phyloP scores from a whole-genome alignment of 163 green algal genomes.

The Smithsoniella earleae region DNA sequence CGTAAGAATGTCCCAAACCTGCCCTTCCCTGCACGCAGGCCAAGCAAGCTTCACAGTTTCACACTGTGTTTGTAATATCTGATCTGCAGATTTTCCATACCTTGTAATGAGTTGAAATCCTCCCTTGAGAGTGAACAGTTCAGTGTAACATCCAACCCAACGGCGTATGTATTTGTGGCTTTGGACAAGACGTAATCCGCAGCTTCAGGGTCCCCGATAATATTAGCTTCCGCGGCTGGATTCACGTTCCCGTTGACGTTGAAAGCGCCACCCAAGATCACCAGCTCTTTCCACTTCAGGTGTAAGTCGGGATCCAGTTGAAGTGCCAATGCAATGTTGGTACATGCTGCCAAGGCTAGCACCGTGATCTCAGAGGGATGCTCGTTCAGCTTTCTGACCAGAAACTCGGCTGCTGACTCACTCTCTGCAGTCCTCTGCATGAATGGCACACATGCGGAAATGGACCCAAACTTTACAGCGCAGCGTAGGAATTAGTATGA shows the following conservation, averaged over 20 bases:
- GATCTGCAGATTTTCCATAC: not conserved
- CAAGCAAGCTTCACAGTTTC: too few species aligned
- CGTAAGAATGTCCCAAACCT: constrained; percentile 59
- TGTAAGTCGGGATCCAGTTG: constrained; percentile 49
- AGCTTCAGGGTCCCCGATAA: constrained; percentile 77
- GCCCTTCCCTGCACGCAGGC: constrained; percentile 34
- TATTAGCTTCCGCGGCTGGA: constrained; percentile 81
- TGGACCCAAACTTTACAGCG: too few species aligned
- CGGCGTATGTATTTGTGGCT: constrained; percentile 33
- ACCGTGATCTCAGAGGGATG: constrained; percentile 58
- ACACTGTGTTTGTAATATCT: too few species aligned
- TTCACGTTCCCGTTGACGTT: constrained; percentile 80
- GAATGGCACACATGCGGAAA: too few species aligned
- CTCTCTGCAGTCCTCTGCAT: not conserved
- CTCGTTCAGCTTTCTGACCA: constrained; percentile 44
- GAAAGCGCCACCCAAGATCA: constrained; percentile 79
- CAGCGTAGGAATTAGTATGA: too few species aligned
- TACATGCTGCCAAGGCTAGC: constrained; percentile 61
- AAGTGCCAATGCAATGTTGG: constrained; percentile 72
- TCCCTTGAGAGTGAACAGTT: constrained; percentile 40
- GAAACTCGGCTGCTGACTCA: constrained; percentile 60
- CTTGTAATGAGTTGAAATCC: constrained; percentile 41
- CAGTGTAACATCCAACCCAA: constrained; percentile 75
- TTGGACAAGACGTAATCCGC: constrained; percentile 67
- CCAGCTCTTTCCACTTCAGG: constrained; percentile 51